A percentile compares a stretch with the other conserved stretches of the same genome.
phyloP scores from a whole-genome alignment of 208 protist species.

The Acanthamoeba healyi region DNA sequence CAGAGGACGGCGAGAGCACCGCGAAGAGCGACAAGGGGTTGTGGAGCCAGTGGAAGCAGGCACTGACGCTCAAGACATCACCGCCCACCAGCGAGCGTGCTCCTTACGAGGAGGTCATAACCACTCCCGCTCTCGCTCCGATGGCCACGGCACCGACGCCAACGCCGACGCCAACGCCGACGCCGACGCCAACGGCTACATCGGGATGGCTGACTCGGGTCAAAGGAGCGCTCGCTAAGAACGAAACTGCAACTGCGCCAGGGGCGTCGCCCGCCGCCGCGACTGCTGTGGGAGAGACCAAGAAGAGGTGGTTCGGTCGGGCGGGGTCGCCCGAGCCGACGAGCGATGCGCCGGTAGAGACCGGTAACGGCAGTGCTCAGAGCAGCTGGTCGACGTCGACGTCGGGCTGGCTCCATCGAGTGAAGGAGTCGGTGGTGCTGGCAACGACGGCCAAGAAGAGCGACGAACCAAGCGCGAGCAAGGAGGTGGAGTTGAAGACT shows the following conservation, averaged over 20 bases:
- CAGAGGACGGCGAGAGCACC: not conserved
- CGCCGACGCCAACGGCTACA: not conserved
- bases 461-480: not conserved
- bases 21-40: not conserved
- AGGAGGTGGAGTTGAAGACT: constrained; percentile 23
- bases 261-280: not conserved
- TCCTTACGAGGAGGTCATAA: not conserved
- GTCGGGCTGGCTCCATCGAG: constrained; percentile 23
- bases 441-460: not conserved
- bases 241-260: not conserved
- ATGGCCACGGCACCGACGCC: not conserved
- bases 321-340: not conserved
- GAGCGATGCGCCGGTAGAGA: not conserved
- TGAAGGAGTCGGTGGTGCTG: constrained; percentile 38
- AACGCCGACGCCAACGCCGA: not conserved
- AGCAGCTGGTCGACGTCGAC: too few relatives aligned
- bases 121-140: too few relatives aligned
- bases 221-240: constrained; percentile 13
- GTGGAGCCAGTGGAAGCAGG: constrained; percentile 29
- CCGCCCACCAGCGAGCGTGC: not conserved
- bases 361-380: not conserved
- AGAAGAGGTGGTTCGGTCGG: not conserved
- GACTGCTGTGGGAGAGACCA: not conserved
- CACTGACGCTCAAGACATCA: not conserved
- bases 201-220: constrained; percentile 20